Base-by-base conservation (phyloP, 225 moss, liverwort and hornwort species). In the Lunularia cruciata region DNA sequence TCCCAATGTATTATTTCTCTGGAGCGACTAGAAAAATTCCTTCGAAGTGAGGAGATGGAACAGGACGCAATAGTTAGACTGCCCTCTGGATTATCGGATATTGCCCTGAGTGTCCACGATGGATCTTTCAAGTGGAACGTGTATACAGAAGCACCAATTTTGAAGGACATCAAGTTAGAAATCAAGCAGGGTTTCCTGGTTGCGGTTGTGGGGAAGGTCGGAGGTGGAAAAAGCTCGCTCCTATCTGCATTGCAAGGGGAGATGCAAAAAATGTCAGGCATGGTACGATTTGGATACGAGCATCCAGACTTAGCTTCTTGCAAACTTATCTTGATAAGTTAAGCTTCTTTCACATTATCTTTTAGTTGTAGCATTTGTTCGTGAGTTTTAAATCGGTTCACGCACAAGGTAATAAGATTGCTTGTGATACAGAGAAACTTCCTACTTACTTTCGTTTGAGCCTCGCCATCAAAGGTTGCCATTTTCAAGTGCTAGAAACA, bases 11-110 rank as follows among this genome's bases (percentile, higher is more conserved):
- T 79, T 28, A 85, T 94, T 48, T 87, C 94, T 30, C 65, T 94
- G 6, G 78, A 80, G 60, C 89, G 94, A 15, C 62, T 94, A 47
- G 86, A 89, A 38, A 83, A 81, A 37, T 90, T 78, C 27, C 46
- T 94, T 37, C 85, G 87, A 89, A 89, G 88, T 72, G 75, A 81
- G 33, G 94, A 90, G 76, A 71, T 90, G 68, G 85, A 90, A n/a
- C n/a, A n/a, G n/a, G n/a, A n/a, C n/a, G n/a, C n/a, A n/a, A n/a
- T n/a, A n/a, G n/a, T n/a, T n/a, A n/a, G n/a, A n/a, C n/a, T n/a
- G n/a, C n/a, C n/a, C n/a, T n/a, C n/a, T n/a, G n/a, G n/a, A n/a
- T n/a, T n/a, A n/a, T n/a, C n/a, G n/a, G n/a, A n/a, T n/a, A n/a
- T n/a, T n/a, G n/a, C n/a, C n/a, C n/a, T n/a, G n/a, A n/a, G n/a